Conservation (phyloP, 257 asterid species). For the Forsythia viridissima region DNA sequence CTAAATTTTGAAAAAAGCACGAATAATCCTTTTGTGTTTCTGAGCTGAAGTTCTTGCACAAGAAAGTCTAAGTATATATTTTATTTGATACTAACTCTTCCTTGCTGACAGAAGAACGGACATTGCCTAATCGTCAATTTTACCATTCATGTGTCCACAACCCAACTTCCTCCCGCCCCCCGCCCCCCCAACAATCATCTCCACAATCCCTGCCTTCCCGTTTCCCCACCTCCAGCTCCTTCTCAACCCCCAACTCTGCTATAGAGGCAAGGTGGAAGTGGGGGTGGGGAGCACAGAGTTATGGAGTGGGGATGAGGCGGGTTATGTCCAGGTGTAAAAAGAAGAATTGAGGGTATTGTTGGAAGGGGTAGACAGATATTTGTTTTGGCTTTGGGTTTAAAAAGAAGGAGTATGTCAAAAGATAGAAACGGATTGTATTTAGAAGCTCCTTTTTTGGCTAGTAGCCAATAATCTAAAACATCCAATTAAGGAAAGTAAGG, state of each 20-base stretch:
- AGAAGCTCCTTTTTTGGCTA: too few relatives aligned
- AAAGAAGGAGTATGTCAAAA: too few relatives aligned
- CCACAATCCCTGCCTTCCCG: too few relatives aligned
- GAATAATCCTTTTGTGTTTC: neutral
- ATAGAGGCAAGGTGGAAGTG: neutral
- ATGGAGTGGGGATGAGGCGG: neutral
- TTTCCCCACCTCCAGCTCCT: too few relatives aligned
- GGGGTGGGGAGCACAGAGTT: neutral
- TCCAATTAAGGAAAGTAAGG: too few relatives aligned
- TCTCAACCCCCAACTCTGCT: neutral
- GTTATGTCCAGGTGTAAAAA: too few relatives aligned
- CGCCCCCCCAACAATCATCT: too few relatives aligned
- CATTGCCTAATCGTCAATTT: neutral
- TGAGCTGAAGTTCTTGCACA: neutral
- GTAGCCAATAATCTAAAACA: too few relatives aligned
- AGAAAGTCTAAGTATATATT: neutral
- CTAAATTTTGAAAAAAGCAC: neutral
- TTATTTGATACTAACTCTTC: neutral
- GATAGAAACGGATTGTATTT: too few relatives aligned
- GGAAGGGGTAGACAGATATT: neutral
- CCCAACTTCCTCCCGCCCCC: too few relatives aligned
- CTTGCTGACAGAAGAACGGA: neutral
- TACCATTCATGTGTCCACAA: too few relatives aligned
- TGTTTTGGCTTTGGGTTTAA: too few relatives aligned
- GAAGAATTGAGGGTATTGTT: neutral